Evolutionary conservation across 495 filamentous ascomycete genomes (phyloP).

Genomic region (Hyaloscypha hepaticicola): DNA sequence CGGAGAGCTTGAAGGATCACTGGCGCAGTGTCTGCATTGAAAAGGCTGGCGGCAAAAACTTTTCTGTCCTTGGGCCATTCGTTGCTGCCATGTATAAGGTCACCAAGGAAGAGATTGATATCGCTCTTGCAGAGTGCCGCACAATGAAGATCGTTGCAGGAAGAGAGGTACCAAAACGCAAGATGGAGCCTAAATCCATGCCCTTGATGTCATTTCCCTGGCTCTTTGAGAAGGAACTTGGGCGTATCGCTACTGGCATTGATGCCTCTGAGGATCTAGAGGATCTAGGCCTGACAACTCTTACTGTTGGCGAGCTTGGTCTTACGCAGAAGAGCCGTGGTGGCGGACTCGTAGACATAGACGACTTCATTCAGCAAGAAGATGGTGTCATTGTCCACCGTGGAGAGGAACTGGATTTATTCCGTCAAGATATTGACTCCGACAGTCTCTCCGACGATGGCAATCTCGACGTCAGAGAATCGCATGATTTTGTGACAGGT

Average conservation of each 20-base stretch:
- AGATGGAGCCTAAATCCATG: conserved; percentile 49
- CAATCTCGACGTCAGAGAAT: conserved; percentile 6
- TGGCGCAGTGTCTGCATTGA: conserved; percentile 65
- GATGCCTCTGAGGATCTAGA: conserved; percentile 19
- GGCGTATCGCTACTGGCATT: conserved; percentile 59
- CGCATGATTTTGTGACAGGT: conserved; percentile 10
- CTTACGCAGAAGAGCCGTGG: conserved; percentile 10
- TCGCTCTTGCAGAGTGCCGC: conserved; percentile 49
- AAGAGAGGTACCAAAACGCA: conserved; percentile 34
- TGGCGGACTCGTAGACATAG: conserved; percentile 4
- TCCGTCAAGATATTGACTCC: conserved; percentile 26
- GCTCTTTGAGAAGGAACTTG: conserved; percentile 75
- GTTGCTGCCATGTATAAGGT: conserved; percentile 85
- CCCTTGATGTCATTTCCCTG: conserved; percentile 94
- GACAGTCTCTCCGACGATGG: conserved; percentile 15
- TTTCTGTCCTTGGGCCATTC: conserved; percentile 62
- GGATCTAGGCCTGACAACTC: conserved; percentile 12
- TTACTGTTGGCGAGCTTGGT: conserved; percentile 12
- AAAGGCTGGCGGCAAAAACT: conserved; percentile 59
- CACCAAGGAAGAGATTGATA: conserved; percentile 66
- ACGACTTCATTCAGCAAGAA: conserved; percentile 33
- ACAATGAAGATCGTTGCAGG: conserved; percentile 37
- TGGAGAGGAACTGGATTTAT: conserved; percentile 41
- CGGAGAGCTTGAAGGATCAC: conserved; percentile 58
- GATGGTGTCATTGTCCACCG: conserved; percentile 37